Conservation (phyloP, 768 basidiomycete genomes). For the Austroboletus eburneus region DNA sequence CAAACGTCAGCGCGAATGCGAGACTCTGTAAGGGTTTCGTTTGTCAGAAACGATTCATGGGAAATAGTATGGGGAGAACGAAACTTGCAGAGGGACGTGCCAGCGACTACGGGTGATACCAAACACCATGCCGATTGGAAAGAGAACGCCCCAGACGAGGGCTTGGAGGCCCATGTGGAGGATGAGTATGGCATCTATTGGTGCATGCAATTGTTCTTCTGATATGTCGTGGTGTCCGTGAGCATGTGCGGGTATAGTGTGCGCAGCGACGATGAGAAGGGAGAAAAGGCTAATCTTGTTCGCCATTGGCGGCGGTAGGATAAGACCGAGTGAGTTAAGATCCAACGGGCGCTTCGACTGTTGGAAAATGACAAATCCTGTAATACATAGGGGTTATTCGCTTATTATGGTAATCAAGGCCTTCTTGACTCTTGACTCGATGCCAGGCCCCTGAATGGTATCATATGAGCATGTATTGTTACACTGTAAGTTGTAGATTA, state of each 20-base stretch:
- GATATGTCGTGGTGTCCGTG: conserved; percentile 60
- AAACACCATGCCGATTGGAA: conserved; percentile 80
- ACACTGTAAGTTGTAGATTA: too few relatives aligned
- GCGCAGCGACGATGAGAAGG: conserved; percentile 10
- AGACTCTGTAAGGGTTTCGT: conserved; percentile 41
- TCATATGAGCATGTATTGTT: too few relatives aligned
- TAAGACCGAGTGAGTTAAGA: too few relatives aligned
- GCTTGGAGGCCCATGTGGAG: conserved; percentile 80
- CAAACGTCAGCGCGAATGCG: conserved; percentile 65
- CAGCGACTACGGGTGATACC: conserved; percentile 76
- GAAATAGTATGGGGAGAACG: not conserved
- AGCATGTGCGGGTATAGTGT: conserved; percentile 27
- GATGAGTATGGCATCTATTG: conserved; percentile 76
- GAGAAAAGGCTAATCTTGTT: not conserved
- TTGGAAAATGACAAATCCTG: not conserved
- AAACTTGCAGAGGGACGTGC: conserved; percentile 84
- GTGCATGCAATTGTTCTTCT: conserved; percentile 59
- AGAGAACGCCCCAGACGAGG: conserved; percentile 79
- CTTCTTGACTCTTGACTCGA: too few relatives aligned
- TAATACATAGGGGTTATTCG: not conserved
- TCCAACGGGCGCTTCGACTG: not conserved
- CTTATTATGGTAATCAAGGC: not conserved
- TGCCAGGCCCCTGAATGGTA: too few relatives aligned
- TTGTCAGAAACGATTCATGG: not conserved
- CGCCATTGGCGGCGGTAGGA: conserved; percentile 1